Base-by-base conservation (phyloP, 768 basidiomycete species). In the Pulveroboletus sp. region DNA sequence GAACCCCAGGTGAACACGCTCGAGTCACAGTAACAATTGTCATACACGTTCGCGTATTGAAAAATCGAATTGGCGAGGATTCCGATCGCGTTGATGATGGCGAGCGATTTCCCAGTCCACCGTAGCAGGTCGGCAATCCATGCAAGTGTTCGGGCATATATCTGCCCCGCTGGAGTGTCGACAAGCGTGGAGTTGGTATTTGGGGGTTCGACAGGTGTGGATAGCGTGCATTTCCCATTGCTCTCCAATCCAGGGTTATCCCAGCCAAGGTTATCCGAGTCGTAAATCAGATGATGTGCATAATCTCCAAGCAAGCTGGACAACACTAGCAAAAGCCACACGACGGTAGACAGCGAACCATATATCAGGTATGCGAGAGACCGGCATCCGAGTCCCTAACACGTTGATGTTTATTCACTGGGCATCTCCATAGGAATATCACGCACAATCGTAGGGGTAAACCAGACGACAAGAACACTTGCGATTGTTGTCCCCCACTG, bases 381-480 rank as follows among this genome's bases (percentile, higher is more conserved):
- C 47, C 69, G 68, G 39, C 71, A 72, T 10, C 71, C 71, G 2
- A 73, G 28, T 15, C 64, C 63, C 63, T 60, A n/a, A 21, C 11
- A 28, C 6, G 7, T 43, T 12, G 17, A 36, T 6, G 1, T 21
- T 36, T 9, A 48, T 17, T 39, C 26, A 42, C 4, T 14, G 6
- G 12, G 21, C 26, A 35, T 31, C 27, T 14, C 37, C n/a, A n/a
- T n/a, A n/a, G n/a, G n/a, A n/a, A n/a, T n/a, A n/a, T n/a, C 9
- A 57, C 59, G 46, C 31, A 61, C 62, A 3, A 51, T 51, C 1
- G 70, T 72, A 8, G 70, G 71, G 0, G 66, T 70, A 26, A 52
- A 66, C 55, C 58, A 64, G 10, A 57, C 57, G 8, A 57, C 55
- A 4, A 69, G 37, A 30, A 70, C 3, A 0, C 70, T 69, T 10